Evolutionary conservation across 371 early-diverging fungal genomes (phyloP).

Genomic region (Mortierella sp.): DNA sequence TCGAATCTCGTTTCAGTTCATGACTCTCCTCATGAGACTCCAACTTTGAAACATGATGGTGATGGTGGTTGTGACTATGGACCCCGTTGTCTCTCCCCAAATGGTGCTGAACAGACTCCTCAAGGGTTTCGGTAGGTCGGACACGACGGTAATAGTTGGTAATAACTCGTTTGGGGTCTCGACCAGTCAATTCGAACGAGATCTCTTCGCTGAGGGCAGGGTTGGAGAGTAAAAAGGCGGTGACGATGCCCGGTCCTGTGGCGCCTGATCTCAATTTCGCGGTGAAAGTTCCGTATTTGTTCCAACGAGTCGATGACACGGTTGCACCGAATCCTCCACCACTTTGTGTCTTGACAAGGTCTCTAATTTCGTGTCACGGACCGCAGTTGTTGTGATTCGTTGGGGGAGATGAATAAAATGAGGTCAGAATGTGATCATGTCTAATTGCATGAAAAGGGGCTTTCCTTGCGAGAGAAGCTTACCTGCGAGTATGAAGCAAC

Average conservation of each 20-base stretch:
- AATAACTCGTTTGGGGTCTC: constrained; percentile 35
- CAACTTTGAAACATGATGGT: background rate
- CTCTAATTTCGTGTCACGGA: constrained; percentile 15
- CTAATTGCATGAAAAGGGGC: background rate
- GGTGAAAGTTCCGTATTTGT: constrained; percentile 44
- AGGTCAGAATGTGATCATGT: constrained; percentile 6
- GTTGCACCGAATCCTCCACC: constrained; percentile 56
- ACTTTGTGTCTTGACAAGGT: constrained; percentile 43
- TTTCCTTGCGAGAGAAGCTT: background rate
- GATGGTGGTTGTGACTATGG: background rate
- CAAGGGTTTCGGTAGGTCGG: background rate
- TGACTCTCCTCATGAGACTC: constrained; percentile 33
- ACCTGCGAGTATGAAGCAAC: constrained; percentile 35
- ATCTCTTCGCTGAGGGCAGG: constrained; percentile 53
- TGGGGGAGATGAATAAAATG: background rate
- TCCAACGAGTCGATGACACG: constrained; percentile 51
- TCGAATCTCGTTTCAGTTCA: constrained; percentile 28
- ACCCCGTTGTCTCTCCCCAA: background rate
- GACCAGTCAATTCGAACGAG: constrained; percentile 49
- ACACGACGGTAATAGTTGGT: constrained; percentile 49
- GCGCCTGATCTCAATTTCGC: constrained; percentile 47
- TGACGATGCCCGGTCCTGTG: constrained; percentile 52
- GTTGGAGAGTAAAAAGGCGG: constrained; percentile 50
- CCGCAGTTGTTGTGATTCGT: background rate
- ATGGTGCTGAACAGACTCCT: background rate